These are phyloP conservation scores for Artomyces pyxidatus DNA, from an alignment of 768 basidiomycete genomes.

Conservation along the genomic window DNA sequence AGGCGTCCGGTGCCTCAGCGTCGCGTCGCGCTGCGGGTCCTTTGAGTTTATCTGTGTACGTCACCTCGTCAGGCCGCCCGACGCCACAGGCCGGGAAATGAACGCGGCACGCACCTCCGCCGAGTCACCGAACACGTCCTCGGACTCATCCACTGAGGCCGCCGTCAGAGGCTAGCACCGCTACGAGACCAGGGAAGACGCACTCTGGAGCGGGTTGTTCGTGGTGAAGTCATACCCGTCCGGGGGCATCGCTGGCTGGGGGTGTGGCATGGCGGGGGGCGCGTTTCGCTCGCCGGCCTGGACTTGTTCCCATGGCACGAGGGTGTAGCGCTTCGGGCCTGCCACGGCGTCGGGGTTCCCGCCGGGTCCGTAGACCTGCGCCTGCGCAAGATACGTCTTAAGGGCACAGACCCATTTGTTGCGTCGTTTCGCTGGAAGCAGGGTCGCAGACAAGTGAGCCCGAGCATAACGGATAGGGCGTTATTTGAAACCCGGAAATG, in stretches of 20 bases:
- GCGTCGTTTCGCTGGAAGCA: constrained; percentile 52
- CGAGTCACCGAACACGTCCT: constrained; percentile 39
- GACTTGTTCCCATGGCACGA: constrained; percentile 66
- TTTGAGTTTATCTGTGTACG: too few species aligned
- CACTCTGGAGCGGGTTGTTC: constrained; percentile 5
- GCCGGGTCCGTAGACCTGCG: constrained; percentile 60
- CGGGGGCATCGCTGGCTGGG: constrained; percentile 17
- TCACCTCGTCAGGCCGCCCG: constrained; percentile 5
- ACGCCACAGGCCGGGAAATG: not conserved
- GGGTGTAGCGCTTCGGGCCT: constrained; percentile 50
- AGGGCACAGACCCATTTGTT: constrained; percentile 93
- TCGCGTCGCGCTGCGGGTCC: not conserved
- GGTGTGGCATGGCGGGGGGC: constrained; percentile 11
- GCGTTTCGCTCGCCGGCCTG: constrained; percentile 24
- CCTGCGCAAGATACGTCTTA: constrained; percentile 60
- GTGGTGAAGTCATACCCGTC: constrained; percentile 10
- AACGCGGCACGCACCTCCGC: constrained; percentile 13
- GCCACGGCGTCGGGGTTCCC: constrained; percentile 52
- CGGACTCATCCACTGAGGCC: constrained; percentile 29
- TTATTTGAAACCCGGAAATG: not conserved
- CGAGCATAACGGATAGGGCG: too few species aligned
- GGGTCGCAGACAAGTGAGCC: not conserved
- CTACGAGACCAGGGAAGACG: not conserved
- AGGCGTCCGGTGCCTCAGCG: too few species aligned
- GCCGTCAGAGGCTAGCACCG: not conserved